phyloP scores from a whole-genome alignment of 2,329 filamentous ascomycete genomes.

The Albifimbria verrucaria region DNA sequence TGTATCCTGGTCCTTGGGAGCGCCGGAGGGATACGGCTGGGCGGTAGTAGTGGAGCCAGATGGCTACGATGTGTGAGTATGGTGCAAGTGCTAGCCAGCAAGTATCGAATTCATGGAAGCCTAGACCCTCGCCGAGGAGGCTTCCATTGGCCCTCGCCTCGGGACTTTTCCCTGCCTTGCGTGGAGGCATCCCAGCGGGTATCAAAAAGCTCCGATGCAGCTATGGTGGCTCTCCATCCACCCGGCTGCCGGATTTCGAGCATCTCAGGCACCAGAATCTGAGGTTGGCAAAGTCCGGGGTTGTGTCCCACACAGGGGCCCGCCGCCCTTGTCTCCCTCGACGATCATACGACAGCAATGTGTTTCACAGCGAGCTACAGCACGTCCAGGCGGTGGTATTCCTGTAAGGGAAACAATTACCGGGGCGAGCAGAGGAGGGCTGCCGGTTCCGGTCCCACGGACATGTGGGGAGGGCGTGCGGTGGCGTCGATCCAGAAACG shows the following conservation, averaged over 20 bases:
- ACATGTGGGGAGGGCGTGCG: neutral
- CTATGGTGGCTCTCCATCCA: neutral
- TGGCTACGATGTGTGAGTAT: no score
- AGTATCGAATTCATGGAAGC: no score
- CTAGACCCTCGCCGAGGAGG: no score
- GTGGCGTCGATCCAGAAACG: neutral
- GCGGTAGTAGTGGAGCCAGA: no score
- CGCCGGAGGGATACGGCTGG: no score
- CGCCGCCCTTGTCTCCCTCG: neutral
- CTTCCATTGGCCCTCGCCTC: no score
- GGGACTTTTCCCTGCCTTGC: no score
- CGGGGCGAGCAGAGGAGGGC: neutral
- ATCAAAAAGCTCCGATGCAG: neutral
- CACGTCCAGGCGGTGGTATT: neutral
- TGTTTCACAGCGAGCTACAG: neutral
- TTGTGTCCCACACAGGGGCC: neutral
- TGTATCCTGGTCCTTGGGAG: no score
- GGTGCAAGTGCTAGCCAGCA: no score
- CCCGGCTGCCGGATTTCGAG: neutral
- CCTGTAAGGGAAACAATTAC: neutral
- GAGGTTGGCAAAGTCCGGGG: no score
- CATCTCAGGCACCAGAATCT: neutral
- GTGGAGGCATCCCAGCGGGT: no score
- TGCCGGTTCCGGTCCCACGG: neutral
- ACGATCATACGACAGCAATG: neutral